These are phyloP conservation scores for Aspergillus carlsbadensis DNA, from an alignment of 495 filamentous ascomycete species.

Conservation along the genomic window DNA sequence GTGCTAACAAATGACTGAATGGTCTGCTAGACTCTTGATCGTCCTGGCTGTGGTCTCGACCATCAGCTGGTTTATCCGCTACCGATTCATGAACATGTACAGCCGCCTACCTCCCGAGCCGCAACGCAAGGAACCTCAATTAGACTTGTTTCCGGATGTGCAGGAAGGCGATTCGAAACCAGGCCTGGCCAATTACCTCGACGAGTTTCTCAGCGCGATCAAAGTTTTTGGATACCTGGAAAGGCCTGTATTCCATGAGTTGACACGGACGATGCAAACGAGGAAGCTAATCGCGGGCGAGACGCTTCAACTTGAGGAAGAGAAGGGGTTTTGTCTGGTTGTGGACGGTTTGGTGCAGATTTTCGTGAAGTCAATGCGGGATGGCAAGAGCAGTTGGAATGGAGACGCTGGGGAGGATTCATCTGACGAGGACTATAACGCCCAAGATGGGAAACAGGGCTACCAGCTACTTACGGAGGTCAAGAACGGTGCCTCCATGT, in stretches of 20 bases:
- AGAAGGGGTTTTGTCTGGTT: conserved; percentile 96
- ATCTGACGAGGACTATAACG: conserved; percentile 66
- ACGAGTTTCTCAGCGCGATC: conserved; percentile 98
- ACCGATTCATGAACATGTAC: conserved; percentile 95
- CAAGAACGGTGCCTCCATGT: conserved; percentile 98
- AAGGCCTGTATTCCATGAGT: conserved; percentile 93
- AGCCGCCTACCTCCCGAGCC: conserved; percentile 88
- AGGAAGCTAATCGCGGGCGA: conserved; percentile 93
- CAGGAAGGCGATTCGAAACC: conserved; percentile 89
- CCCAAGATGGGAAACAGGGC: conserved; percentile 62
- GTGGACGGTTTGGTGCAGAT: conserved; percentile 97
- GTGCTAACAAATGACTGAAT: conserved; percentile 12
- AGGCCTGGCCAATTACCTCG: conserved; percentile 89
- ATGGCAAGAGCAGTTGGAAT: conserved; percentile 39
- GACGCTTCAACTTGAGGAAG: conserved; percentile 90
- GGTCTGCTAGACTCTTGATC: conserved; percentile 67
- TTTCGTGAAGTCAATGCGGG: conserved; percentile 86
- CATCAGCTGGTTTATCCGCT: conserved; percentile 88
- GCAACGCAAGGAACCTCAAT: conserved; percentile 89
- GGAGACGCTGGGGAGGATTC: conserved; percentile 33
- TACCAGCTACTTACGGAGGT: conserved; percentile 97
- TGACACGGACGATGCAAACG: conserved; percentile 97
- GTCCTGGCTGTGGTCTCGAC: conserved; percentile 72
- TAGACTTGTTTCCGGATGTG: conserved; percentile 91
- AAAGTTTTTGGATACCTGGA: conserved; percentile 98